phyloP scores from a whole-genome alignment of 2,329 filamentous ascomycete genomes.

The Pseudogymnoascus pannorum region DNA sequence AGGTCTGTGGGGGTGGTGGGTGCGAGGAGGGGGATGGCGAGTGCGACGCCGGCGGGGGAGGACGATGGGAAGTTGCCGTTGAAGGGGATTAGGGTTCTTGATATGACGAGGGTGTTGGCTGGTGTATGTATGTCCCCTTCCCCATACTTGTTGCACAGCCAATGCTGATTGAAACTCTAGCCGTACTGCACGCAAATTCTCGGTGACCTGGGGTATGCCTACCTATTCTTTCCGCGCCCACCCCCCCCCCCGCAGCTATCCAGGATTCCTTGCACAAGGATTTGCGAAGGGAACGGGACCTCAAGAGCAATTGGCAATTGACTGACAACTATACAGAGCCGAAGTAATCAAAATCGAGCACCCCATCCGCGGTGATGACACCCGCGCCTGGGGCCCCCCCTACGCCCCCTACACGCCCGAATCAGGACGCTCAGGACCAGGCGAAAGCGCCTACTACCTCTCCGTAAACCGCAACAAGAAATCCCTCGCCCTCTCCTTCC shows the following conservation, averaged over 20 bases:
- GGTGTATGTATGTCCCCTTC: conserved; percentile 63
- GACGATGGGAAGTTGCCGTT: conserved; percentile 54
- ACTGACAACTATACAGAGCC: conserved; percentile 48
- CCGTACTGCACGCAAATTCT: conserved; percentile 97
- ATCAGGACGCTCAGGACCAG: conserved; percentile 57
- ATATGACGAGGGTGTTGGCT: conserved; percentile 94
- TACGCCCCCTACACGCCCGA: conserved; percentile 70
- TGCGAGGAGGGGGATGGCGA: neutral
- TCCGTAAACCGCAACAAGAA: conserved; percentile 97
- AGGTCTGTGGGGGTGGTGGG: neutral
- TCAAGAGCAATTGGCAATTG: no score
- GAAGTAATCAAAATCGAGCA: conserved; percentile 98
- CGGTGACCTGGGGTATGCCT: conserved; percentile 80
- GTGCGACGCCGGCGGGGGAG: conserved; percentile 16
- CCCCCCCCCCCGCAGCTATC: conserved; percentile 10
- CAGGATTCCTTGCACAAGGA: conserved; percentile 21
- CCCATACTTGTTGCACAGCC: neutral
- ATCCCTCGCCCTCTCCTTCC: conserved; percentile 85
- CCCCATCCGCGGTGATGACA: conserved; percentile 84
- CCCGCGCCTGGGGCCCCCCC: conserved; percentile 90
- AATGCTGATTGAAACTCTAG: conserved; percentile 37
- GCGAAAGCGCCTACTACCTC: conserved; percentile 92
- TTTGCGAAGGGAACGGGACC: no score
- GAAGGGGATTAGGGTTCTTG: conserved; percentile 79
- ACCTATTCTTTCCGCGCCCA: conserved; percentile 18